These are phyloP conservation scores for Corylus avellana DNA, from an alignment of 306 rosid species.

Conservation along the genomic window DNA sequence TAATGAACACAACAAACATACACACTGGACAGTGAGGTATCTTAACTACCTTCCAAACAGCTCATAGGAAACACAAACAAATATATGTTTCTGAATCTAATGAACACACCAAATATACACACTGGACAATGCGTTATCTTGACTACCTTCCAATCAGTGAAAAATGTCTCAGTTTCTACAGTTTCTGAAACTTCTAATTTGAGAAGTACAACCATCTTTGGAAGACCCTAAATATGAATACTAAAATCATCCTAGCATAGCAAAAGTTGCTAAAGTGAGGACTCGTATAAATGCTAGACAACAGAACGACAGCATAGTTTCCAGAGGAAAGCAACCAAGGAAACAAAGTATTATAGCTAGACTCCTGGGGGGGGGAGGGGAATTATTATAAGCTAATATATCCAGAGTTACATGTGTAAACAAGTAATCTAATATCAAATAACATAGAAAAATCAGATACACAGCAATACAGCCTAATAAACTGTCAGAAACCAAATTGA, in stretches of 20 bases:
- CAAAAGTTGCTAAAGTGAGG: neutral
- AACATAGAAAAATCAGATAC: neutral
- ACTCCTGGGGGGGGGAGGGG: neutral
- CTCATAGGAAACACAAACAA: too few relatives aligned
- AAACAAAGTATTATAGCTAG: neutral
- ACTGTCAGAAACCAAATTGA: slow-evolving; percentile 16
- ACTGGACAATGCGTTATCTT: neutral
- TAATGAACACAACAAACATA: too few relatives aligned
- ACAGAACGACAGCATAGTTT: neutral
- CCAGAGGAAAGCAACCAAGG: neutral
- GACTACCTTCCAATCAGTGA: neutral
- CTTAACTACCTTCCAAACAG: too few relatives aligned
- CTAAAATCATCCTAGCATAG: too few relatives aligned
- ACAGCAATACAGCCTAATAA: neutral
- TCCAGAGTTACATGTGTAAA: too few relatives aligned
- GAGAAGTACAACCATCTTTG: neutral
- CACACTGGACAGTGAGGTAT: too few relatives aligned
- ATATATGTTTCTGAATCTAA: too few relatives aligned
- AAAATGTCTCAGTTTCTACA: neutral
- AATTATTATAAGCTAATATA: too few relatives aligned
- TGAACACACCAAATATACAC: neutral
- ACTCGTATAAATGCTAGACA: neutral
- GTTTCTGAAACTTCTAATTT: neutral
- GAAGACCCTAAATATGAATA: neutral
- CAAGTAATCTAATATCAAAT: neutral